Percentiles rank a stretch among this genome's conserved stretches.
phyloP scores from a whole-genome alignment of 2,329 filamentous ascomycete species.

The Microcyclospora tardicrescens region DNA sequence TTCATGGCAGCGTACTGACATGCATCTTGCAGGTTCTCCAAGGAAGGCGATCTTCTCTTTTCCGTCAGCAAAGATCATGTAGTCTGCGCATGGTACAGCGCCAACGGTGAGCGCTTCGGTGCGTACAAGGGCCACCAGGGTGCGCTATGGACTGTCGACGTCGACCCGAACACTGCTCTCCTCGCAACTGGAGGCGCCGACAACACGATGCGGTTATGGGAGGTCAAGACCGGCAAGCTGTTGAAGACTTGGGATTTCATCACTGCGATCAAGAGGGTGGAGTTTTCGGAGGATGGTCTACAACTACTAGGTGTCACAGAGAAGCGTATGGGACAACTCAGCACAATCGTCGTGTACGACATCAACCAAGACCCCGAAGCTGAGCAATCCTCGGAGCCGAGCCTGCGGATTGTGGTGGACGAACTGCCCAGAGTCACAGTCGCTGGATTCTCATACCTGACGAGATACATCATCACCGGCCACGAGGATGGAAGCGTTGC shows the following conservation, averaged over 20 bases:
- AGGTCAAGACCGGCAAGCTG: slow-evolving; percentile 80
- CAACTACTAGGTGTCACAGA: slow-evolving; percentile 89
- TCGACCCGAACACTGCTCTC: slow-evolving; percentile 81
- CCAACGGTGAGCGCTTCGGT: slow-evolving; percentile 94
- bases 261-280: slow-evolving; percentile 92
- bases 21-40: slow-evolving; percentile 53
- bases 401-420: slow-evolving; percentile 74
- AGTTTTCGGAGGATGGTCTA: slow-evolving; percentile 89
- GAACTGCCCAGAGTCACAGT: slow-evolving; percentile 93
- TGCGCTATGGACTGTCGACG: slow-evolving; percentile 96
- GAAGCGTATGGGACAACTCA: slow-evolving; percentile 94
- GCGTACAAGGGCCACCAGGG: slow-evolving; percentile 95
- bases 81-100: slow-evolving; percentile 91
- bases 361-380: slow-evolving; percentile 72
- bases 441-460: slow-evolving; percentile 88
- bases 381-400: slow-evolving; percentile 72
- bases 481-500: slow-evolving; percentile 94
- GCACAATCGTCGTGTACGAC: slow-evolving; percentile 85
- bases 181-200: slow-evolving; percentile 93
- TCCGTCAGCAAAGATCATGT: slow-evolving; percentile 93
- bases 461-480: slow-evolving; percentile 91
- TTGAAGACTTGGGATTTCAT: slow-evolving; percentile 97
- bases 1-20: not conserved
- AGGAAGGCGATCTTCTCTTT: slow-evolving; percentile 93
- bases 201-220: slow-evolving; percentile 96